Evolutionary conservation across 257 asterid genomes (phyloP), one percentile per base, ranked within the genome.

Genomic region (Ilex asprella): DNA sequence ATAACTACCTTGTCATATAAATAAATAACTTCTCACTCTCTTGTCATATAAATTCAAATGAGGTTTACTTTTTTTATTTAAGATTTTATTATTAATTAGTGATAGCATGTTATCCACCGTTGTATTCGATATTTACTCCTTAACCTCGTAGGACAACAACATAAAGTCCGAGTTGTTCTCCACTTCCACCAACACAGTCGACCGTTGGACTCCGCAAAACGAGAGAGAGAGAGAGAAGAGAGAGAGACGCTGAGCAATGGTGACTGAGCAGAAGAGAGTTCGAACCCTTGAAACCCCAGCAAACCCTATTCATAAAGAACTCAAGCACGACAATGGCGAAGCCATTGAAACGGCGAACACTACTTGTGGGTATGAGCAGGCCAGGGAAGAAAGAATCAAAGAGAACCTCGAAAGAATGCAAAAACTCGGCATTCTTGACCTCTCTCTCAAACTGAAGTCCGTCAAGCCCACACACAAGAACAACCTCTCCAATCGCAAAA

Each of bases 391-490:
- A 58, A 79, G 97, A 64, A 89, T 92, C 66, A 79, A 69, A 64
- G 86, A 86, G 72, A 92, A 92, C 77, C 84, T 76, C 11, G 88
- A 86, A 67, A 82, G 97, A 49, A 84, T 92, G 99, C 78, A 89
- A 61, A 84, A 86, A 64, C 84, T 92, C 21, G 99, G 99, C 64
- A 85, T 89, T 65, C 29, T 76, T 31, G 85, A 83, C 64, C 76
- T 92, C 5, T 85, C 99, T 49, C 84, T 81, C 16, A 76, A 81
- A 59, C 75, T 92, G 70, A 83, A 74, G 63, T 65, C 91, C 43
- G 16, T 63, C 56, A 83, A 73, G 50, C 70, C 91, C 60, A 62
- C 70, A 50, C 67, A 77, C 0, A 75, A 32, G 39, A 55, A 78
- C 16, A 59, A 65, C 30, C 51, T 15, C 31, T 58, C 60, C 50